A percentile compares a stretch with the other conserved stretches of the same genome.
Evolutionary conservation across 768 basidiomycete species (phyloP).

Genomic region (Strobilomyces dryophilus): DNA sequence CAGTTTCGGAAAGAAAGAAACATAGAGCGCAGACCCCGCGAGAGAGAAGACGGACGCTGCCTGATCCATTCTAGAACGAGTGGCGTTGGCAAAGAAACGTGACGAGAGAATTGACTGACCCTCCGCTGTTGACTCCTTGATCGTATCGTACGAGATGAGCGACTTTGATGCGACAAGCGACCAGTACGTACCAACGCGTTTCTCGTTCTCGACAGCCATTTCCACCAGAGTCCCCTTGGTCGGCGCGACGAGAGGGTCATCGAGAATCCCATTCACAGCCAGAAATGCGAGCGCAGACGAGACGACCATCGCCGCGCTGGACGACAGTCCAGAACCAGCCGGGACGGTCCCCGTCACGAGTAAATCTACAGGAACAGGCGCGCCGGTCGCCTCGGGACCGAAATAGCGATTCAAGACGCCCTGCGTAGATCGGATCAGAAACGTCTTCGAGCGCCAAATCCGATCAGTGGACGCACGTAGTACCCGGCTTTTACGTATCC

Average conservation of each 20-base stretch:
- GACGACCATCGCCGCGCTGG: constrained; percentile 88
- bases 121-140: constrained; percentile 69
- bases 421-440: constrained; percentile 28
- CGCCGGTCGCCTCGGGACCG: constrained; percentile 13
- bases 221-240: constrained; percentile 71
- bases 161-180: not conserved
- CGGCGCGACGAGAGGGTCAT: constrained; percentile 12
- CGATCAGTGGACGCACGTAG: constrained; percentile 46
- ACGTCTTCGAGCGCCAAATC: not conserved
- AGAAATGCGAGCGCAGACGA: constrained; percentile 80
- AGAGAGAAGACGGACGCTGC: constrained; percentile 80
- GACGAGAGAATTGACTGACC: constrained; percentile 39
- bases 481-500: constrained; percentile 87
- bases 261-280: constrained; percentile 65
- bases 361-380: constrained; percentile 62
- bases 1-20: constrained; percentile 77
- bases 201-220: constrained; percentile 83
- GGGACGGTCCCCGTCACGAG: constrained; percentile 82
- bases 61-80: constrained; percentile 72
- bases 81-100: constrained; percentile 5
- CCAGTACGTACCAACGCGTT: constrained; percentile 56
- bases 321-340: constrained; percentile 81
- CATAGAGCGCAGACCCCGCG: constrained; percentile 67
- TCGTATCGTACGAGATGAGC: not conserved
- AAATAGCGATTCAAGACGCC: constrained; percentile 69